Base-by-base conservation (phyloP, 805 yeast genomes). In the Schizosaccharomyces cryophilus region DNA sequence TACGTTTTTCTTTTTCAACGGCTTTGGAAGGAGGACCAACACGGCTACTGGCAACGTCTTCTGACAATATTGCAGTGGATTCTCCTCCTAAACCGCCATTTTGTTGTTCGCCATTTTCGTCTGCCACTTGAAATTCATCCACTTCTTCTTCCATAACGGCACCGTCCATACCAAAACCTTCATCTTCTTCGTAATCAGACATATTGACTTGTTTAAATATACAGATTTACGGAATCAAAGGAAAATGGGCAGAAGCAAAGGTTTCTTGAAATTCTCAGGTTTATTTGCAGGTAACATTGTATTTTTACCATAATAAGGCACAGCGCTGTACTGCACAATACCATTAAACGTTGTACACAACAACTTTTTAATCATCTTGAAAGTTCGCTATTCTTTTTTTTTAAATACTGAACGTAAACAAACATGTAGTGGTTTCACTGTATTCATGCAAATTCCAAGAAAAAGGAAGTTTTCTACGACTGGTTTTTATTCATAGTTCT, bases 1-100 rank as follows among this genome's bases (percentile, higher is more conserved):
- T 79, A 72, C 99, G 81, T 65, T 85, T 75, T 26, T 87, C 95
- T 66, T 80, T 86, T 62, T 96, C 85, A 63, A 93, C 87, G 21
- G 96, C 95, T 68, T 54, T 9, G 87, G 80, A 66, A 85, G 93
- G 66, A 78, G 82, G 64, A 67, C 62, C 67, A 69, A 61, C 64
- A 65, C 54, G 70, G 67, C 62, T 61, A 61, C 59, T 63, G 19
- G 83, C 78, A 60, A 77, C 73, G 45, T 76, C 80, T 48, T 70
- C 78, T 78, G 42, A n/a, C 21, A 56, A 17, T 17, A 51, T 29
- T 15, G 35, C 17, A n/a, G 30, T 51, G 30, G 56, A 51, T 9
- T 17, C 30, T 21, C 26, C 35, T 24, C 35, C 56, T 5, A 35
- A 15, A 29, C 19, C 35, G 9, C 29, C 29, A 19, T 21, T 17